Evolutionary conservation across 2,329 filamentous ascomycete species (phyloP).

Genomic region (Colletotrichum sp.): DNA sequence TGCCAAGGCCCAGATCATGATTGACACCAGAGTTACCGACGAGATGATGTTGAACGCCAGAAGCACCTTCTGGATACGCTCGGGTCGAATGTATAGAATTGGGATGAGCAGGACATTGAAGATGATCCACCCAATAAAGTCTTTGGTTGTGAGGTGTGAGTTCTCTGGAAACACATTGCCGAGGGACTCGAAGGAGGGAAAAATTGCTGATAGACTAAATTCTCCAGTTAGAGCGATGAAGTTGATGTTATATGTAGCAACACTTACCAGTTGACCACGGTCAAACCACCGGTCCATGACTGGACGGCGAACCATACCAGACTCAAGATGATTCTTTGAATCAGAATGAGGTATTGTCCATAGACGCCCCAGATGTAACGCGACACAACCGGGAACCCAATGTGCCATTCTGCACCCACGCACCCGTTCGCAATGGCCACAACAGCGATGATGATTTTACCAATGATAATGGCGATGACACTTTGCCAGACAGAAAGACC

Average conservation of each 20-base stretch:
- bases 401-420: conserved; percentile 35
- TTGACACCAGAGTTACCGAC: conserved; percentile 32
- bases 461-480: conserved; percentile 9
- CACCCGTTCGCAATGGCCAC: conserved; percentile 9
- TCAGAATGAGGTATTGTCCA: conserved; percentile 41
- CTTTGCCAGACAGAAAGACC: conserved; percentile 18
- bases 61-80: conserved; percentile 38
- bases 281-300: conserved; percentile 31
- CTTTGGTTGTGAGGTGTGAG: conserved; percentile 27
- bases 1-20: conserved; percentile 41
- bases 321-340: conserved; percentile 43
- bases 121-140: conserved; percentile 34
- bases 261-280: conserved; percentile 19
- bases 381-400: conserved; percentile 46
- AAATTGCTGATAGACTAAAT: conserved; percentile 29
- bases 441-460: conserved; percentile 16
- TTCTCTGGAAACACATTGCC: conserved; percentile 28
- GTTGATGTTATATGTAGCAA: no score
- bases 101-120: conserved; percentile 35
- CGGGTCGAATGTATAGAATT: conserved; percentile 47
- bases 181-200: conserved; percentile 28
- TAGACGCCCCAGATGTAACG: conserved; percentile 45
- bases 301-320: conserved; percentile 44
- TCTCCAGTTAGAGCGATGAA: background rate
- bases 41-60: conserved; percentile 32